Percentiles rank a stretch among this genome's conserved stretches.
Evolutionary conservation across 495 filamentous ascomycete species (phyloP).

Genomic region (Penicillium chermesinum): DNA sequence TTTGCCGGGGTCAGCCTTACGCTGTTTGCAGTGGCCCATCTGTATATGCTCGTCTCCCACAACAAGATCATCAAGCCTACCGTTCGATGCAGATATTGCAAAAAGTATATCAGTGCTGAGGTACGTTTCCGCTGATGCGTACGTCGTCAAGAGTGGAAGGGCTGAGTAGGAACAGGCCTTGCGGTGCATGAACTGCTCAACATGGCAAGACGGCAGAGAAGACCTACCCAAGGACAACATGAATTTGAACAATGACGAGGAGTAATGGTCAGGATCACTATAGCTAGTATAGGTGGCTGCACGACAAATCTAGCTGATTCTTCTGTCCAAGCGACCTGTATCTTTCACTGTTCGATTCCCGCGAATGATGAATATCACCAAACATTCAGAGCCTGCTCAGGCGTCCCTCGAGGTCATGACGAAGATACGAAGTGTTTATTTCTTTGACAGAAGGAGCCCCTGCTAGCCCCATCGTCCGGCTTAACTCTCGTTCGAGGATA

Average conservation of each 20-base stretch:
- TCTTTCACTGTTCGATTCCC: too few relatives aligned
- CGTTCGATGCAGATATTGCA: constrained; percentile 67
- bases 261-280: too few relatives aligned
- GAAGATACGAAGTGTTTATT: constrained; percentile 3
- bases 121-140: constrained; percentile 32
- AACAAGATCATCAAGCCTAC: constrained; percentile 68
- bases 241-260: not conserved
- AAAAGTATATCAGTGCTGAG: constrained; percentile 60
- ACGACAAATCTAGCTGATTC: too few relatives aligned
- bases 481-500: constrained; percentile 9
- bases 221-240: constrained; percentile 28
- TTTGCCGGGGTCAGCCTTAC: constrained; percentile 62
- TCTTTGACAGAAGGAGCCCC: not conserved
- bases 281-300: too few relatives aligned
- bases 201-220: constrained; percentile 74
- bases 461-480: constrained; percentile 5
- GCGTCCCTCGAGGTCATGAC: not conserved
- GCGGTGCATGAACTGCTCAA: constrained; percentile 68
- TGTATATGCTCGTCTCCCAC: constrained; percentile 56
- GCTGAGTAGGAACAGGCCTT: constrained; percentile 37
- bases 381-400: constrained; percentile 4
- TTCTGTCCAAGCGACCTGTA: too few relatives aligned
- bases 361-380: too few relatives aligned
- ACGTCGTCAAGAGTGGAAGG: not conserved
- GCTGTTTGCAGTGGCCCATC: constrained; percentile 59